Evolutionary conservation across 345 rosid species (phyloP), one percentile per base, ranked within the genome.

Genomic region (Eutrema japonicum): DNA sequence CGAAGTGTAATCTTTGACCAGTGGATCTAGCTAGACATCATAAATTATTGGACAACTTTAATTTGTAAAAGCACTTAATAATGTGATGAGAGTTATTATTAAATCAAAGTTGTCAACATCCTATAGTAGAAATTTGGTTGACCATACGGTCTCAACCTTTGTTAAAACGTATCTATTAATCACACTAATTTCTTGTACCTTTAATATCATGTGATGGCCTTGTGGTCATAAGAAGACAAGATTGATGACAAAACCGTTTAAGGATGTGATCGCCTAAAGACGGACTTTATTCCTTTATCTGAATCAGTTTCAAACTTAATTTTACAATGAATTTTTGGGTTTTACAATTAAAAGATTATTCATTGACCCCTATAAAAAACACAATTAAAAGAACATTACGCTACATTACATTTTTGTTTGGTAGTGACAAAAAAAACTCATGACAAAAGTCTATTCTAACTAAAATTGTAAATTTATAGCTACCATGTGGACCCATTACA

Each of bases 141-240:
- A 66, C 77, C 58, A 73, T 64, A 51, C 18, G 45, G 11, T 29
- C 71, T 46, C 71, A n/a, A 22, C 43, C 35, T 61, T 45, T 46
- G 18, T 41, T 50, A 64, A 53, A 53, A 52, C 63, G 51, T 69
- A 54, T 65, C 18, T 59, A 70, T 47, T 36, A 68, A 58, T 66
- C 68, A 68, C 37, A 33, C 8, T 43, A 68, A 35, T 68, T 42
- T 12, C 46, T 66, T 51, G 68, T 74, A 60, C 55, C 68, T 66
- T 13, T 47, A 58, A 57, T 35, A 27, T 13, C 26, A 18, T 26
- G 7, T 50, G 37, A 42, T 66, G 67, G 42, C 12, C 72, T 57
- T 74, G 72, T 74, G 72, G 72, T 66, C 73, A 75, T 68, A 75
- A 60, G 50, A 35, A 51, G 60, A 66, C 73, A 74, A 74, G 62